phyloP scores from a whole-genome alignment of 192 early-diverging fungal species.

The Umbelopsis isabellina region DNA sequence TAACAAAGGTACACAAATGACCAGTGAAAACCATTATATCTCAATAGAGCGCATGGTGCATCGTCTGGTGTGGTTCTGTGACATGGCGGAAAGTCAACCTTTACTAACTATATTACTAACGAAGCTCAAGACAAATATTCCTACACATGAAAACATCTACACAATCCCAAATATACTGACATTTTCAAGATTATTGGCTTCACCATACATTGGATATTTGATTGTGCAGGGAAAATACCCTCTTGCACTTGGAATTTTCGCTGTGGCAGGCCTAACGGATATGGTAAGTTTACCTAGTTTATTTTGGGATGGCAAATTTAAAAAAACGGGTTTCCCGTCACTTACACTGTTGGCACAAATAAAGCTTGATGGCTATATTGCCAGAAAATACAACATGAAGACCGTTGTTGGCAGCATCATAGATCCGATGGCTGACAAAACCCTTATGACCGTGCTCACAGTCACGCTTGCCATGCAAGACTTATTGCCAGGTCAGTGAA shows the following conservation, averaged over 20 bases:
- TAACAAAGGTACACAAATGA: slow-evolving; percentile 23
- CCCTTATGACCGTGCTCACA: slow-evolving; percentile 88
- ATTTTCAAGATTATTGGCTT: slow-evolving; percentile 70
- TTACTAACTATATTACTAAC: not conserved
- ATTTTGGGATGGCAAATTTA: not conserved
- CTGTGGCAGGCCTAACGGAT: slow-evolving; percentile 86
- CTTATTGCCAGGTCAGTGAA: slow-evolving; percentile 69
- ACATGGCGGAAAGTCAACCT: not conserved
- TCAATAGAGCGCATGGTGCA: not conserved
- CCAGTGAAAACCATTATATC: not conserved
- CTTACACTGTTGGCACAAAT: not conserved
- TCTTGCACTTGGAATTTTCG: slow-evolving; percentile 74
- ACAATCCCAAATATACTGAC: slow-evolving; percentile 93
- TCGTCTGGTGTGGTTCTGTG: too few relatives aligned
- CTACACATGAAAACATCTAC: slow-evolving; percentile 76
- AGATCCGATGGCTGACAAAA: slow-evolving; percentile 94
- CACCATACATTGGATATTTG: slow-evolving; percentile 90
- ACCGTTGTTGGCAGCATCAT: slow-evolving; percentile 87
- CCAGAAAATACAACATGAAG: slow-evolving; percentile 83
- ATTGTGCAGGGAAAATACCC: slow-evolving; percentile 76
- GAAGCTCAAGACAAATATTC: slow-evolving; percentile 25
- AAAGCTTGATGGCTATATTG: slow-evolving; percentile 85
- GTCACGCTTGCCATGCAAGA: slow-evolving; percentile 72
- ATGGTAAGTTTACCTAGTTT: slow-evolving; percentile 47
- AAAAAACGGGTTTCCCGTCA: not conserved